Conservation (phyloP, 2,329 filamentous ascomycete genomes). For the Trichoderma endophyticum region DNA sequence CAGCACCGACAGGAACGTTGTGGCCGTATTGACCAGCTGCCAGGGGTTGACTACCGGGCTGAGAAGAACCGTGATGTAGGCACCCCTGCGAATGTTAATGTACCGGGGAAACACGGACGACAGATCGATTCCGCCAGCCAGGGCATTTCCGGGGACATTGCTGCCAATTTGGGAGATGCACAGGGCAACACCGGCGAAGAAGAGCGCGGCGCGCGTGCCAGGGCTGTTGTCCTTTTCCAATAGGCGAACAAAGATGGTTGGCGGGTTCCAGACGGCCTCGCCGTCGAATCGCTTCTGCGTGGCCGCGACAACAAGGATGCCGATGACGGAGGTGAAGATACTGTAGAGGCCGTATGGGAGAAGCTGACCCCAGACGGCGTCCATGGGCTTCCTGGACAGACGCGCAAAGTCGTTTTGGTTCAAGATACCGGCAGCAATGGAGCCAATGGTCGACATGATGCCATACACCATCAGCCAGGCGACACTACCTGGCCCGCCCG, state of each 20-base stretch:
- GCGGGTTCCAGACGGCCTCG: conserved; percentile 39
- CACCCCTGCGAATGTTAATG: conserved; percentile 39
- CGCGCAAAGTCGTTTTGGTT: conserved; percentile 41
- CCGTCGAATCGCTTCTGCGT: conserved; percentile 37
- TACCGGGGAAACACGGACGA: conserved; percentile 36
- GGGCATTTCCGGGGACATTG: conserved; percentile 37
- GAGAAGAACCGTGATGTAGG: conserved; percentile 36
- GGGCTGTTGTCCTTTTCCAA: conserved; percentile 31
- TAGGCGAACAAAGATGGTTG: conserved; percentile 33
- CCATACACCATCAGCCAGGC: conserved; percentile 39
- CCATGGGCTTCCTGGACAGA: conserved; percentile 30
- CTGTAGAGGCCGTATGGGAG: conserved; percentile 37
- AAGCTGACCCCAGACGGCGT: conserved; percentile 36
- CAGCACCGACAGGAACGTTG: conserved; percentile 36
- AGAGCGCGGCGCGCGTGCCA: conserved; percentile 36
- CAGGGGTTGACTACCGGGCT: conserved; percentile 39
- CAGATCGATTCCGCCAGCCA: conserved; percentile 40
- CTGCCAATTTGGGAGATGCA: conserved; percentile 37
- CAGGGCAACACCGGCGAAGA: conserved; percentile 38
- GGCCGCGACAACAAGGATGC: conserved; percentile 40
- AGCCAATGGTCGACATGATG: conserved; percentile 37
- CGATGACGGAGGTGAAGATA: conserved; percentile 36
- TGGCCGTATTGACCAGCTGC: conserved; percentile 38
- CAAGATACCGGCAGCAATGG: conserved; percentile 38
- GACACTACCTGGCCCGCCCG: conserved; percentile 31